Evolutionary conservation across 176 grass and related monocot species (phyloP), one percentile per base, ranked within the genome.

Genomic region (Musa beccarii): DNA sequence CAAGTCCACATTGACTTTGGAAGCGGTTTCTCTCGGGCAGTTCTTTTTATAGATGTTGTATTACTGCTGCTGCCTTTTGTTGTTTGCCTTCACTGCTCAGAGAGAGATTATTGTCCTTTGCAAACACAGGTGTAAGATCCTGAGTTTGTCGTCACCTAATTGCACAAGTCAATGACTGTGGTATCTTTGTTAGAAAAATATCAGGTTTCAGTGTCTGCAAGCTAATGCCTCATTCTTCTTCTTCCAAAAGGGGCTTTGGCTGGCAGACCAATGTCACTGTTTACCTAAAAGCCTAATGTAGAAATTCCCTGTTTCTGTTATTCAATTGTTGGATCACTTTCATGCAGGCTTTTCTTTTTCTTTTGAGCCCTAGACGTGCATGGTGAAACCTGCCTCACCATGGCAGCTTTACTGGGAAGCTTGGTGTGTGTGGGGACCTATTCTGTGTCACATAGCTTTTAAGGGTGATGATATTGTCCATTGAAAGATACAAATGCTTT

Each of bases 351-450:
- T 75, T 68, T 49, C 17, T 49, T 57, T 50, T 19, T 50, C 50
- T 69, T 54, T 59, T 75, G 53, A 49, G 72, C 17, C 16, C 13
- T n/a, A 29, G 21, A 49, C 25, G 49, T 74, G 72, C 72, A 74
- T 75, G 72, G 53, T 75, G 54, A 74, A 74, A 56, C 72, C 72
- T 74, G 72, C 21, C 54, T 28, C 53, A 26, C 52, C 16, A 43
- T 43, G 53, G 23, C 72, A 75, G 53, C 53, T 75, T 75, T 75
- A 29, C 54, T 26, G 54, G 10, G 72, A 59, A 59, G 53, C 72
- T 59, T 57, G 25, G 13, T 53, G 72, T 43, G 25, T 59, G 25
- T 59, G 72, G 72, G 54, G 53, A 59, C 22, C 72, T 59, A 14
- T 34, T 43, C 72, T 59, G 15, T 19, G 53, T n/a, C 6, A 56